A percentile compares a stretch with the other conserved stretches of the same genome.
Conservation (phyloP, 805 yeast genomes). For the Yamadazyma akitaensis region DNA sequence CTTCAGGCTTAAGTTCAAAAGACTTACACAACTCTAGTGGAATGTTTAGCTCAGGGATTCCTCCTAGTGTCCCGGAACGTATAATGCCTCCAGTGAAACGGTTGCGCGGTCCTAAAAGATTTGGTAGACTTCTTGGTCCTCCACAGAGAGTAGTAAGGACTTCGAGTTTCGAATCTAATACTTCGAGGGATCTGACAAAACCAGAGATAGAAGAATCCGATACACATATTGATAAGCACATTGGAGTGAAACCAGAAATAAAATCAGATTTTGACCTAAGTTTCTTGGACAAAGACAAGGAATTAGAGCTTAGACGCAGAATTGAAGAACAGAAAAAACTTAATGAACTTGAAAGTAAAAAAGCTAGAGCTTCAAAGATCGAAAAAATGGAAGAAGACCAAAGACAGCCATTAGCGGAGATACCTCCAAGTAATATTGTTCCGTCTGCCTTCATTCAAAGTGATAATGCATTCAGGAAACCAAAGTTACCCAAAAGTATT, state of each 20-base stretch:
- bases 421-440: neutral
- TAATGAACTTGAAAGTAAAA: slow-evolving; percentile 15
- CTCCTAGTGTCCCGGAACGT: slow-evolving; percentile 1
- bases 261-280: slow-evolving; percentile 5
- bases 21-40: neutral
- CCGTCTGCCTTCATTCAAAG: neutral
- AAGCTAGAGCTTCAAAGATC: neutral
- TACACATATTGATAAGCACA: neutral
- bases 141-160: slow-evolving; percentile 40
- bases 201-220: neutral
- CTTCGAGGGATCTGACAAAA: neutral
- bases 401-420: neutral
- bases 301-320: slow-evolving; percentile 21
- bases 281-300: slow-evolving; percentile 17
- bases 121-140: slow-evolving; percentile 44
- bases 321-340: slow-evolving; percentile 24
- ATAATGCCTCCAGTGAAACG: slow-evolving; percentile 21
- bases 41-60: slow-evolving; percentile 4
- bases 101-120: slow-evolving; percentile 34
- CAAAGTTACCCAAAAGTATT: slow-evolving; percentile 16
- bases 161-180: neutral
- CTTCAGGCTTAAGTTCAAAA: neutral
- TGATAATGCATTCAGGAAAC: slow-evolving; percentile 12
- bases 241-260: neutral
- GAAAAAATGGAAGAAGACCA: neutral